phyloP scores from a whole-genome alignment of 2,329 filamentous ascomycete species.

The Scolecobasidium constrictum region DNA sequence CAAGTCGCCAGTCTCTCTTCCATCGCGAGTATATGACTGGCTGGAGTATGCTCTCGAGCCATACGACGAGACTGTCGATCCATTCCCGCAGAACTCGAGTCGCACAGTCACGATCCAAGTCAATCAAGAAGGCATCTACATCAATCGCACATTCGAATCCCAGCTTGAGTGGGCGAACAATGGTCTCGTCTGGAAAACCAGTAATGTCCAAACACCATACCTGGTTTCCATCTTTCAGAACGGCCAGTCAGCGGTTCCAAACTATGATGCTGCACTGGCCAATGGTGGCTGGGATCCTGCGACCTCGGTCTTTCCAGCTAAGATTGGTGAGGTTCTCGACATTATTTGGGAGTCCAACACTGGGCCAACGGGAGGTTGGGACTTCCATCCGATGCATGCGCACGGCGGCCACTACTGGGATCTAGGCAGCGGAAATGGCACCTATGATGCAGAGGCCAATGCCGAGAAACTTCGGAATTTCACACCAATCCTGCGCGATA shows the following conservation, averaged over 20 bases:
- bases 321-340: slow-evolving; percentile 45
- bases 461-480: slow-evolving; percentile 30
- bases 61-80: slow-evolving; percentile 18
- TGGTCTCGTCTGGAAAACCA: slow-evolving; percentile 14
- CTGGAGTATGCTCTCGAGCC: slow-evolving; percentile 28
- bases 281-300: slow-evolving; percentile 45
- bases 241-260: slow-evolving; percentile 35
- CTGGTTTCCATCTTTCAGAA: slow-evolving; percentile 42
- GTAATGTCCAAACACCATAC: slow-evolving; percentile 27
- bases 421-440: slow-evolving; percentile 42
- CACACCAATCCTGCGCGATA: slow-evolving; percentile 32
- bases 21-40: slow-evolving; percentile 24
- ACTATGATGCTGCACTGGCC: slow-evolving; percentile 39
- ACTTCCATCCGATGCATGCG: slow-evolving; percentile 43
- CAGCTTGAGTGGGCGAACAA: slow-evolving; percentile 15
- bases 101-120: slow-evolving; percentile 12
- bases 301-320: slow-evolving; percentile 40
- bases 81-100: slow-evolving; percentile 21
- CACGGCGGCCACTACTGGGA: slow-evolving; percentile 47
- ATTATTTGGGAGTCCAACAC: slow-evolving; percentile 38
- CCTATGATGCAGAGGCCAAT: slow-evolving; percentile 39
- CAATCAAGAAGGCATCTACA: not conserved
- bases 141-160: not conserved
- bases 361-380: slow-evolving; percentile 26
- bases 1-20: slow-evolving; percentile 19